Evolutionary conservation across 176 grass and related monocot species (phyloP), one percentile per base, ranked within the genome.

Genomic region (Carex kokanica): DNA sequence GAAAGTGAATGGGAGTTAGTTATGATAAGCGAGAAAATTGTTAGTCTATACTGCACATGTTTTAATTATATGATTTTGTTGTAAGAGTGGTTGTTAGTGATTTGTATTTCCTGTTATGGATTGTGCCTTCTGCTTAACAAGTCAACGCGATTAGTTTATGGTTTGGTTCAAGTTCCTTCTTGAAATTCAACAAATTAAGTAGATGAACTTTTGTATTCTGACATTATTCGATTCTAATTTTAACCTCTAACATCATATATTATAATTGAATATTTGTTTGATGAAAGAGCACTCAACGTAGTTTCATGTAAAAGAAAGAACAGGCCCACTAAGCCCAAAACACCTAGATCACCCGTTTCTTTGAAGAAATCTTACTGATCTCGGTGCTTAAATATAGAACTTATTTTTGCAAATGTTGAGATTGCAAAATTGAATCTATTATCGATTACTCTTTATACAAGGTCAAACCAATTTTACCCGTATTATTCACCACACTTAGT

Each of bases 1-100:
- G 4, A 69, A 49, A 83, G 81, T 97, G 15, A 92, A 94, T 49
- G 87, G 89, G 41, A 74, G 87, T 55, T 97, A 65, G 20, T 73
- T 25, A 4, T 23, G 54, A 64, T 85, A 13, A 53, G 31, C 0
- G 32, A 31, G 59, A 36, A 74, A 68, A 40, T 57, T 71, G 51
- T 64, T 11, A 29, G 47, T 34, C 9, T 62, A 23, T 74, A 74
- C 20, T 74, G 12, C 6, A 34, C 15, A 67, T 67, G 31, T 66
- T 34, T 65, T 66, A 66, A 16, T 66, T 36, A 32, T 34, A 29
- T 57, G 52, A 55, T 15, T 58, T 15, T 31, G 71, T 24, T 53
- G 38, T 52, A 51, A 20, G 4, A 55, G 40, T 78, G 45, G 14
- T 25, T 54, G 9, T 57, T 11, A 17, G 47, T 56, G 3, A 53